A percentile compares a stretch with the other conserved stretches of the same genome.
Conservation (phyloP, 2,329 filamentous ascomycete genomes). For the Stenocarpella maydis region DNA sequence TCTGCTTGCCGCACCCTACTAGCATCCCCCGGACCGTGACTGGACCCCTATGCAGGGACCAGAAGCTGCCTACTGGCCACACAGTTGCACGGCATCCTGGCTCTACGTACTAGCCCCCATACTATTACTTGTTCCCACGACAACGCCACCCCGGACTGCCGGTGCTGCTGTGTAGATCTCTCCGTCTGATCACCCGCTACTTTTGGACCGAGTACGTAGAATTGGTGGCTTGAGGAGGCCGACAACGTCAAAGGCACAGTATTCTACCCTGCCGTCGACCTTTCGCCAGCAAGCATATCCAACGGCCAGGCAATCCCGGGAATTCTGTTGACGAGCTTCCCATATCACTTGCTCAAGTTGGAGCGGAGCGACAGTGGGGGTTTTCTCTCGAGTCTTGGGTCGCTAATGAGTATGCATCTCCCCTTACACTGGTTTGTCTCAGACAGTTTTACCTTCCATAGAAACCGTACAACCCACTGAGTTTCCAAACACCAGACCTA, state of each 20-base stretch:
- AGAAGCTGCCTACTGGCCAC: conserved; percentile 1
- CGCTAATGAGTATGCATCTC: too few species aligned
- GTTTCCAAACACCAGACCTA: too few species aligned
- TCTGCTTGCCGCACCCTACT: conserved; percentile 10
- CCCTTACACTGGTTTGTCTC: too few species aligned
- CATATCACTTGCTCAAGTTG: not conserved
- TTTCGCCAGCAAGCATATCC: not conserved
- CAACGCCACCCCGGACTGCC: conserved; percentile 2
- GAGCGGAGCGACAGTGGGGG: too few species aligned
- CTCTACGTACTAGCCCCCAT: too few species aligned
- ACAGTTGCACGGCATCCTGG: not conserved
- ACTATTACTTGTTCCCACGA: not conserved
- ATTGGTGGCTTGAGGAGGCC: not conserved
- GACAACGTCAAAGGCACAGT: not conserved
- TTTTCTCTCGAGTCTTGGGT: not conserved
- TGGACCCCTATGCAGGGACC: conserved; percentile 24
- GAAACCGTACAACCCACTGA: not conserved
- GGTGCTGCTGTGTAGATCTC: not conserved
- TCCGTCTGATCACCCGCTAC: conserved; percentile 13
- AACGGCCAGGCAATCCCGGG: not conserved
- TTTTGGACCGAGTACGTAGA: not conserved
- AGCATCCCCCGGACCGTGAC: conserved; percentile 16
- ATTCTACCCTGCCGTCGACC: not conserved
- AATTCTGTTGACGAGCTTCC: not conserved
- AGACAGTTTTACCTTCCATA: too few species aligned